Conservation (phyloP, 805 yeast genomes). For the Lipomyces sp. region DNA sequence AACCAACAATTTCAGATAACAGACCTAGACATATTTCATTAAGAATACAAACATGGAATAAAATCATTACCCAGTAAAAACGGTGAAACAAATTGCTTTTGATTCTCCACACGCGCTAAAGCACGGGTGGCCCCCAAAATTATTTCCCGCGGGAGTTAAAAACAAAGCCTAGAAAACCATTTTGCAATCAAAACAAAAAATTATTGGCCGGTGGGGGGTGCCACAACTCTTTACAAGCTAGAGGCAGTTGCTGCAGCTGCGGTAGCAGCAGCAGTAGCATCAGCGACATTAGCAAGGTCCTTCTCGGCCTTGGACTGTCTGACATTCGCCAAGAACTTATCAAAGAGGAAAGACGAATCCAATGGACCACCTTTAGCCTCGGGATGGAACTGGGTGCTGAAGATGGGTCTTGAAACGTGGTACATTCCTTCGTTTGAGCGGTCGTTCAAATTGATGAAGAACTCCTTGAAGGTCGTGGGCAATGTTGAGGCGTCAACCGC, state of each 20-base stretch:
- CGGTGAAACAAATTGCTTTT: not conserved
- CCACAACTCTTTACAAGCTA: not conserved
- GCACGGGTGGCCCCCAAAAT: too few relatives aligned
- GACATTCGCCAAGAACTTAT: constrained; percentile 79
- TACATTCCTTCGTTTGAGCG: constrained; percentile 97
- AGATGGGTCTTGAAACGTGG: constrained; percentile 83
- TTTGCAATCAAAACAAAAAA: too few relatives aligned
- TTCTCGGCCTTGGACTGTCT: constrained; percentile 54
- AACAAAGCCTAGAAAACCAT: not conserved
- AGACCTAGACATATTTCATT: not conserved
- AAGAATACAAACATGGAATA: not conserved
- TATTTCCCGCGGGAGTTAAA: not conserved
- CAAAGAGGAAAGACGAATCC: constrained; percentile 89
- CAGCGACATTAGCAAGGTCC: constrained; percentile 4
- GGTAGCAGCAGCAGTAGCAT: not conserved
- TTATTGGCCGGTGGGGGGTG: too few relatives aligned
- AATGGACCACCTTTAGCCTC: constrained; percentile 99
- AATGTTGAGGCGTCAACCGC: constrained; percentile 88
- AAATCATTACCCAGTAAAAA: not conserved
- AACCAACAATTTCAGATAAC: not conserved
- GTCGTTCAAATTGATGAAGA: constrained; percentile 91
- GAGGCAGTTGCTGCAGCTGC: not conserved
- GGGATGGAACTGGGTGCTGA: constrained; percentile 98
- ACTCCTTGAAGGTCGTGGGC: constrained; percentile 78
- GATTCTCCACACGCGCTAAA: not conserved